These are phyloP conservation scores for Xylaria sp. DNA, from an alignment of 2,329 filamentous ascomycete species.

Conservation along the genomic window DNA sequence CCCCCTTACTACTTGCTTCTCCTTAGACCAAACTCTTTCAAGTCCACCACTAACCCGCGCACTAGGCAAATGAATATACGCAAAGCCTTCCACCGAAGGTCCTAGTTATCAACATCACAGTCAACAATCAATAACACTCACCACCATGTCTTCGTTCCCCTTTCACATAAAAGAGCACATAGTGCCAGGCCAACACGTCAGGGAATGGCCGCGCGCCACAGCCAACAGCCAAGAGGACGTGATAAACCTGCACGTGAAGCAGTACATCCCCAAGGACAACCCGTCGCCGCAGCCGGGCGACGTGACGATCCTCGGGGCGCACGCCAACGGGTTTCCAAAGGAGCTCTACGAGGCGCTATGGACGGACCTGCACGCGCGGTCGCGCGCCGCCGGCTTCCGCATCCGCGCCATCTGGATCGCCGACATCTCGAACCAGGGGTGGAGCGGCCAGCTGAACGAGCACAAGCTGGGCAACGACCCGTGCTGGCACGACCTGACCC, in stretches of 20 bases:
- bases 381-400: constrained; percentile 68
- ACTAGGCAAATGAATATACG: neutral
- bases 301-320: constrained; percentile 85
- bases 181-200: constrained; percentile 79
- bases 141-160: constrained; percentile 51
- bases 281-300: constrained; percentile 75
- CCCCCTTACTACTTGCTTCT: neutral
- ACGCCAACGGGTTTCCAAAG: constrained; percentile 96
- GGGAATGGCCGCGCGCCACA: constrained; percentile 82
- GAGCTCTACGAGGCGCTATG: constrained; percentile 94
- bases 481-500: constrained; percentile 85
- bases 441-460: constrained; percentile 83
- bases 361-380: constrained; percentile 75
- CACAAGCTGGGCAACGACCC: constrained; percentile 83
- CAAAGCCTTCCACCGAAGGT: too few relatives aligned
- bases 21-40: neutral
- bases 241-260: constrained; percentile 81
- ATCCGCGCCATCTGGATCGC: constrained; percentile 91
- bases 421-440: constrained; percentile 87
- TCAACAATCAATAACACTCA: neutral
- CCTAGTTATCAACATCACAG: neutral
- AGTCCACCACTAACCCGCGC: neutral
- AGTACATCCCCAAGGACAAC: constrained; percentile 84
- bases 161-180: constrained; percentile 80
- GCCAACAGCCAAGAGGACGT: constrained; percentile 78